These are phyloP conservation scores for Haplographium delicatum DNA, from an alignment of 495 filamentous ascomycete species.

Conservation along the genomic window DNA sequence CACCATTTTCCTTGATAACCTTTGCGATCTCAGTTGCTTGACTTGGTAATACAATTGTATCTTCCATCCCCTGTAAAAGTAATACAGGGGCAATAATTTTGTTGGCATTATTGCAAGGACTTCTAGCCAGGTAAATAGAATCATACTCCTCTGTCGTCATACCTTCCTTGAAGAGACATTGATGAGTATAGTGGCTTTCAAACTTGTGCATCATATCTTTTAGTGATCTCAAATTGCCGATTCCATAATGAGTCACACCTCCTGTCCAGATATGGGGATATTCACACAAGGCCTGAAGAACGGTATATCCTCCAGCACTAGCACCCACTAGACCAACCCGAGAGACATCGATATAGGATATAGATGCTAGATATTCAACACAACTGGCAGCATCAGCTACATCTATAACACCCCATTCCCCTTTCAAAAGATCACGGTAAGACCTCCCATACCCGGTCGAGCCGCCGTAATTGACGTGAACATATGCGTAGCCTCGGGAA, in stretches of 20 bases:
- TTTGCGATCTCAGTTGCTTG: constrained; percentile 41
- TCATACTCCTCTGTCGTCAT: constrained; percentile 33
- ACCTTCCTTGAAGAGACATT: constrained; percentile 31
- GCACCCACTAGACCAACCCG: constrained; percentile 42
- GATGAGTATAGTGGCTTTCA: constrained; percentile 42
- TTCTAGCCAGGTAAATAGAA: constrained; percentile 32
- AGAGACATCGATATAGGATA: constrained; percentile 28
- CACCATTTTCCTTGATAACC: constrained; percentile 31
- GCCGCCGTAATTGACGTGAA: constrained; percentile 44
- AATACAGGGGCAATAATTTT: constrained; percentile 41
- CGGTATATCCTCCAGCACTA: constrained; percentile 45
- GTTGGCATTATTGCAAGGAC: constrained; percentile 39
- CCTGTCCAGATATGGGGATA: constrained; percentile 32
- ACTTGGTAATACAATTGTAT: constrained; percentile 42
- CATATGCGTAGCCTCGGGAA: constrained; percentile 44
- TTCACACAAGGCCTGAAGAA: constrained; percentile 33
- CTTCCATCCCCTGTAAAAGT: constrained; percentile 41
- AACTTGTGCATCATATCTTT: constrained; percentile 45
- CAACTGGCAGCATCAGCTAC: constrained; percentile 39
- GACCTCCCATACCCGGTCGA: constrained; percentile 42
- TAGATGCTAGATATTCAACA: constrained; percentile 33
- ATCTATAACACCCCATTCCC: constrained; percentile 41
- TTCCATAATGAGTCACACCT: constrained; percentile 39
- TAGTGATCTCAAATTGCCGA: constrained; percentile 38
- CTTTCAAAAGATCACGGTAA: constrained; percentile 39